Percentiles rank a stretch among this genome's conserved stretches.
phyloP scores from a whole-genome alignment of 768 basidiomycete species.

The Trametes elegans region DNA sequence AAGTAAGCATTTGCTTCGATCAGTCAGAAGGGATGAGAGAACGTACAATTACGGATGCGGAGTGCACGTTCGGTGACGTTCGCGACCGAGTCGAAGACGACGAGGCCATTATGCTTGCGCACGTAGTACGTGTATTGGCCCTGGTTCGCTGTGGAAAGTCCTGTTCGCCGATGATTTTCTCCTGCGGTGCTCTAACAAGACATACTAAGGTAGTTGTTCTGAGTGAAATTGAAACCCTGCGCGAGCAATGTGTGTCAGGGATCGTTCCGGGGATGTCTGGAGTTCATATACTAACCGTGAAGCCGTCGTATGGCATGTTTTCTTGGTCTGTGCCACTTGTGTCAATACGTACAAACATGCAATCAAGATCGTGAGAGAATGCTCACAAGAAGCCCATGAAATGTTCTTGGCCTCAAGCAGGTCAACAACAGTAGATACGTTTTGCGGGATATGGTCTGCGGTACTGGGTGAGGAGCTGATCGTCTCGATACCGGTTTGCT shows the following conservation, averaged over 20 bases:
- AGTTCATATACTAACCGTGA: slow-evolving; percentile 21
- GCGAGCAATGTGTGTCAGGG: not conserved
- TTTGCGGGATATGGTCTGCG: slow-evolving; percentile 35
- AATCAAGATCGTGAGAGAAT: not conserved
- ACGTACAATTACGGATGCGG: slow-evolving; percentile 47
- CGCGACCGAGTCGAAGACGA: slow-evolving; percentile 51
- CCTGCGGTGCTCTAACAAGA: no score
- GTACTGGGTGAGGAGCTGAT: not conserved
- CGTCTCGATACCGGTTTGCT: slow-evolving; percentile 19
- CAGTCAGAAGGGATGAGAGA: not conserved
- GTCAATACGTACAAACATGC: not conserved
- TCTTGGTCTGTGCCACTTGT: slow-evolving; percentile 41
- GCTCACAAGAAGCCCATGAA: slow-evolving; percentile 51
- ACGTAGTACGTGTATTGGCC: slow-evolving; percentile 47
- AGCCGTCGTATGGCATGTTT: slow-evolving; percentile 52
- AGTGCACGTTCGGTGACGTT: slow-evolving; percentile 38
- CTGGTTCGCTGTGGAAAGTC: not conserved
- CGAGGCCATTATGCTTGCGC: slow-evolving; percentile 56
- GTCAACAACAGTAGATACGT: slow-evolving; percentile 58
- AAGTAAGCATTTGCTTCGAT: not conserved
- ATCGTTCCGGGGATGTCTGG: no score
- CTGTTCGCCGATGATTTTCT: no score
- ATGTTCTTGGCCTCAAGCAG: slow-evolving; percentile 55
- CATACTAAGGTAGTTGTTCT: slow-evolving; percentile 37
- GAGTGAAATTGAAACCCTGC: slow-evolving; percentile 37